Percentiles rank a stretch among this genome's conserved stretches.
These are phyloP conservation scores for Tympanopsis confertula DNA, from an alignment of 2,329 filamentous ascomycete genomes.

Conservation along the genomic window DNA sequence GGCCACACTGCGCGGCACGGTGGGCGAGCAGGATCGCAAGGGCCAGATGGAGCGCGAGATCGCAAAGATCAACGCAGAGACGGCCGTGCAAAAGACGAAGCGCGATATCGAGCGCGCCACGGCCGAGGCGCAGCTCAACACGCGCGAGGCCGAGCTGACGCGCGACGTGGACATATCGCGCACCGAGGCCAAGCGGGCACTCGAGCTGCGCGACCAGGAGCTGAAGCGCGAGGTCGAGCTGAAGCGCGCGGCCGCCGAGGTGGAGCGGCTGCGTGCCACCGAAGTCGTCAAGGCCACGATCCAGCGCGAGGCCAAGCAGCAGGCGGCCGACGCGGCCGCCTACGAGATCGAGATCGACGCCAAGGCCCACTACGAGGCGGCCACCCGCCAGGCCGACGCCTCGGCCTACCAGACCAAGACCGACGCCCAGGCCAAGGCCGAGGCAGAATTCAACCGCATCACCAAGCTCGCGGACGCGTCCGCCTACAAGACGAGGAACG, in stretches of 20 bases:
- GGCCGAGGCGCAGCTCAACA: conserved; percentile 67
- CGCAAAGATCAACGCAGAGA: conserved; percentile 78
- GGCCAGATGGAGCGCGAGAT: conserved; percentile 77
- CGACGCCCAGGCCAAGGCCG: conserved; percentile 30
- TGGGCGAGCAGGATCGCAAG: conserved; percentile 67
- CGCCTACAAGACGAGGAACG: conserved; percentile 31
- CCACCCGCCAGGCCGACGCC: conserved; percentile 39
- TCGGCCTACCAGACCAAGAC: conserved; percentile 33
- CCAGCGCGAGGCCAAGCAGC: conserved; percentile 53
- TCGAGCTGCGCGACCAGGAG: conserved; percentile 69
- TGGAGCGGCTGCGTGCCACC: conserved; percentile 66
- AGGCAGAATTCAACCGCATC: conserved; percentile 33
- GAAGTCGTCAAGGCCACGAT: conserved; percentile 72
- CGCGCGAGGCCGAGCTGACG: conserved; percentile 59
- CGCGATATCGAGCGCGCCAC: conserved; percentile 70
- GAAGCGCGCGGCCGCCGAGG: conserved; percentile 67
- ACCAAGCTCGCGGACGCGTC: conserved; percentile 40
- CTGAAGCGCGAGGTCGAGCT: conserved; percentile 68
- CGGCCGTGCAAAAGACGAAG: conserved; percentile 73
- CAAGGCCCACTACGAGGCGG: conserved; percentile 37
- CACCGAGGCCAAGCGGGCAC: conserved; percentile 61
- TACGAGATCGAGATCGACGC: conserved; percentile 57
- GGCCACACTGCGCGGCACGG: conserved; percentile 53
- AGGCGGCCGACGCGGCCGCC: conserved; percentile 53
- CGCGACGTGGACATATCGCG: conserved; percentile 66